Base-by-base conservation (phyloP, 495 filamentous ascomycete species). In the Neurospora sp. region DNA sequence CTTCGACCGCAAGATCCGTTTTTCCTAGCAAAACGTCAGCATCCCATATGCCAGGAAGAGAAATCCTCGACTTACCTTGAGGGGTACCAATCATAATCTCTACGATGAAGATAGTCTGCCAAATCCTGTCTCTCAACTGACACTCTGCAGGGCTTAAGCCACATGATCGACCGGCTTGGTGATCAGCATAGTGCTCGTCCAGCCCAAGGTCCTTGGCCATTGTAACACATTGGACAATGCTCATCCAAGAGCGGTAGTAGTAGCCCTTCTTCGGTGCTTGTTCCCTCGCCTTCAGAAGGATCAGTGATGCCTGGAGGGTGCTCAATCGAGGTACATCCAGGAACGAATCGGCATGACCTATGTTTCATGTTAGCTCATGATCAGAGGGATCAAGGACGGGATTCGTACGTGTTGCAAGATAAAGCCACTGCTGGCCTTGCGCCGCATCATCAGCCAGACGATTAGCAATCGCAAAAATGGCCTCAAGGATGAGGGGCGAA, bases 241-340 rank as follows among this genome's bases (percentile, higher is more conserved):
- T 96, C 89, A 97, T 97, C 96, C 96, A 99, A 12, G 96, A 99
- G 35, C 96, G 89, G 79, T 94, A 98, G 81, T 96, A 99, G 80
- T 99, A 99, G 2, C 96, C 96, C 76, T 93, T 90, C 79, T 96
- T 96, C 3, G 96, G 96, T 12, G 91, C 88, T 40, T 93, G 90
- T 79, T 99, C 96, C 74, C 94, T 86, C 3, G 96, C 96, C 83
- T 99, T 99, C 20, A 97, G 80, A 45, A 98, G 83, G 40, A 99
- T 89, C 69, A 98, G 84, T 71, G 97, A 82, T 2, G 93, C 96
- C 82, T 99, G 96, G 16, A 99, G 91, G 5, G 96, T 99, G 79
- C 95, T 98, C 73, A 99, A 75, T 8, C 96, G 88, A 8, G 96
- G 94, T 27, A 96, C 90, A 79, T 99, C 96, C 89, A 96, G 94